Evolutionary conservation across 225 moss, liverwort and hornwort species (phyloP), one percentile per base, ranked within the genome.

Genomic region (Straminergon stramineum): DNA sequence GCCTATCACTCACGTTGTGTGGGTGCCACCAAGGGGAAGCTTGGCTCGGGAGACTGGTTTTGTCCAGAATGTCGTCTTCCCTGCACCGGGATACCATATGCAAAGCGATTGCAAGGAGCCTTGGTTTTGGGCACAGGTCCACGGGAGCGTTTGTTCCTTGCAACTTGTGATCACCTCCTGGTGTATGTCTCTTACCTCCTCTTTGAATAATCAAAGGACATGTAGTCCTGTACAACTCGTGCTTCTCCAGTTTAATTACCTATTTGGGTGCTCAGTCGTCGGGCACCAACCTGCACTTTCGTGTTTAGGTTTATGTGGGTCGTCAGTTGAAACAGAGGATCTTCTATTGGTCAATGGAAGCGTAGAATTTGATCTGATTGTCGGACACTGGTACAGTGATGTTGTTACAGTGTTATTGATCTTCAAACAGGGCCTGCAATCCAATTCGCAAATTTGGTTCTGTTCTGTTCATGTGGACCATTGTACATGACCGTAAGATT

Each of bases 1-100:
- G 97, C 99, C 75, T 97, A 96, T 89, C 99, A 99, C 87, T 95
- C 97, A 66, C 99, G 97, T 66, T 97, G 97, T 90, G 97, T 97
- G 71, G 96, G 99, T 90, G 93, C 95, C 77, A 93, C 95, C 37
- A 97, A 94, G 91, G 95, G 91, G 79, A 94, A 93, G 81, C 95
- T 99, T 61, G 95, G 95, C 45, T 77, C 93, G 70, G 97, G 97
- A 55, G 95, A 99, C 89, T 99, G 97, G 99, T 97, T 97, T 64
- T 99, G 99, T 90, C 97, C 99, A 58, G 99, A 99, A 92, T 98
- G 97, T 87, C 94, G 96, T 56, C 89, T 95, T 68, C 93, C 93
- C 67, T 91, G 88, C 64, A 94, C 92, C 61, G 97, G 96, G 80
- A 93, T 88, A 68, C 88, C 90, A 57, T 95, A 95, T 74, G 93